phyloP scores from a whole-genome alignment of 306 rosid species.

The Quillaja saponaria region DNA sequence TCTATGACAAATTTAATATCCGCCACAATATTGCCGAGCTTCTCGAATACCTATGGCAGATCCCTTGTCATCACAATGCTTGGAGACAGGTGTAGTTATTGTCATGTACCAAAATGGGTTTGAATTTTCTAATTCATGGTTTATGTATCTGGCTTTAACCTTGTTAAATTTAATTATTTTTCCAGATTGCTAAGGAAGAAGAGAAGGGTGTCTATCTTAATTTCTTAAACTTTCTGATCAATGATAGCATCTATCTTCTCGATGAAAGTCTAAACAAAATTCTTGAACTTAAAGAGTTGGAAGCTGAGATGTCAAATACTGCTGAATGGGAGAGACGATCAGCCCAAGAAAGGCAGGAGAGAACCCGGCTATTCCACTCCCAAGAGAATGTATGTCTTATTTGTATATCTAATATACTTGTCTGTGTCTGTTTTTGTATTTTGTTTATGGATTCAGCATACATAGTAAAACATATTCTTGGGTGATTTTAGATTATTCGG shows the following conservation, averaged over 20 bases:
- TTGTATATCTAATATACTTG: background rate
- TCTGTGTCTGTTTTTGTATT: conserved; percentile 15
- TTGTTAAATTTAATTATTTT: conserved; percentile 23
- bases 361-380: conserved; percentile 89
- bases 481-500: conserved; percentile 70
- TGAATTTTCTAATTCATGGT: background rate
- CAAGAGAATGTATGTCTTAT: conserved; percentile 86
- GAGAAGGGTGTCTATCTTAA: conserved; percentile 97
- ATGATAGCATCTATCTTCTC: conserved; percentile 96
- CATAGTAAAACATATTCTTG: conserved; percentile 30
- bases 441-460: conserved; percentile 21
- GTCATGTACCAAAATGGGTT: conserved; percentile 14
- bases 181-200: conserved; percentile 97
- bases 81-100: conserved; percentile 76
- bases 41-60: conserved; percentile 98
- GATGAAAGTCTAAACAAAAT: conserved; percentile 97
- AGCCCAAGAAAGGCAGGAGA: conserved; percentile 96
- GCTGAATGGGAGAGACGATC: conserved; percentile 90
- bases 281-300: conserved; percentile 94
- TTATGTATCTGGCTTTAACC: conserved; percentile 17
- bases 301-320: conserved; percentile 96
- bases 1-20: conserved; percentile 95
- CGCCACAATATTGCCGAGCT: conserved; percentile 98
- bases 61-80: conserved; percentile 96
- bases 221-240: conserved; percentile 92